Base-by-base conservation (phyloP, 225 moss, liverwort and hornwort species). In the Climacium dendroides region DNA sequence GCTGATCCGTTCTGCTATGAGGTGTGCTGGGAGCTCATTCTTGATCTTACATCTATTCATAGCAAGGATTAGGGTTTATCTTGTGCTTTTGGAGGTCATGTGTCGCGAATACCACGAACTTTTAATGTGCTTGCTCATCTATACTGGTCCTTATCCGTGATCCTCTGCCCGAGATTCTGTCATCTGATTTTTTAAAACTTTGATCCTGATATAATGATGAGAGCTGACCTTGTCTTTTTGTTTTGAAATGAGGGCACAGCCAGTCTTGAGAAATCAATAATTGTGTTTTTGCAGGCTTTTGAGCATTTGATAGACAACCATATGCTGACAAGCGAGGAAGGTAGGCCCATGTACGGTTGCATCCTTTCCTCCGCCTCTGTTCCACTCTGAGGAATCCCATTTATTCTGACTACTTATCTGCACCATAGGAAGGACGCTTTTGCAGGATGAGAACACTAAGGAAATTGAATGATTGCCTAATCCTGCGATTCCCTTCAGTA, bases 281-380 rank as follows among this genome's bases (percentile, higher is more conserved):
- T 79, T 82, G 28, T 70, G 62, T 67, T 85, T 74, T 64, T 92
- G 83, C 93, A 94, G 94, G 97, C 99, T 19, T 99, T 99, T 76
- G 97, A 96, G 92, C 97, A 97, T 88, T 88, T 99, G 75, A 92
- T 99, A 63, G 99, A 99, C 83, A 96, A 97, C 85, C 94, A 97
- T 81, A 99, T 99, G 99, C 86, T 99, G 93, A 97, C 97, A 75
- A 97, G 92, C 86, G 97, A 99, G 85, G 97, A 99, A 95, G 93
- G 93, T 95, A 93, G 86, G 93, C 88, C 89, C 88, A 89, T 91
- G 87, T 93, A 85, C 86, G 90, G 91, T 89, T 92, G 83, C 90
- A 85, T 85, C 89, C 69, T 58, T 78, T 87, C 72, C 80, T 88
- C 60, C 85, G 59, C 70, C 69, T 86, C 35, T 85, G 65, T 88